Percentiles rank a stretch among this genome's conserved stretches.
phyloP scores from a whole-genome alignment of 2,329 filamentous ascomycete genomes.

The Xylariaceae sp. region DNA sequence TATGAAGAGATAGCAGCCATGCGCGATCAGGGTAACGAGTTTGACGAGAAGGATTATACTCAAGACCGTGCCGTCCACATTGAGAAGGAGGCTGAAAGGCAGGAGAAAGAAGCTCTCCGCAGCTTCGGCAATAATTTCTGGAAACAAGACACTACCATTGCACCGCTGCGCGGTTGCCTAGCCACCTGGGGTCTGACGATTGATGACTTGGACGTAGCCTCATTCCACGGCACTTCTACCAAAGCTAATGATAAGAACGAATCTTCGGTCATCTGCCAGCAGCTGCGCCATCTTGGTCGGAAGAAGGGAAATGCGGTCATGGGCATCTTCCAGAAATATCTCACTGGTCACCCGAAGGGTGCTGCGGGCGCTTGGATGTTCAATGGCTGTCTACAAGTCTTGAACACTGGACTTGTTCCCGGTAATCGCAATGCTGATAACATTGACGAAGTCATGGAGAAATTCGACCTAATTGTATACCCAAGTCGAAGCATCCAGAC shows the following conservation, averaged over 20 bases:
- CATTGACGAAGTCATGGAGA: constrained; percentile 91
- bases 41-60: constrained; percentile 80
- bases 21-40: constrained; percentile 71
- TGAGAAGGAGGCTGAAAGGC: constrained; percentile 78
- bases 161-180: constrained; percentile 89
- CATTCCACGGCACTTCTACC: constrained; percentile 98
- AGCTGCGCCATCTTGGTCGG: constrained; percentile 89
- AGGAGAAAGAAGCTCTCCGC: constrained; percentile 88
- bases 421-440: constrained; percentile 99
- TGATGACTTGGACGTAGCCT: constrained; percentile 90
- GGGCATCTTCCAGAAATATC: constrained; percentile 98
- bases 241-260: constrained; percentile 99
- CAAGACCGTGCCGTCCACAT: constrained; percentile 83
- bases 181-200: constrained; percentile 98
- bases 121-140: constrained; percentile 98
- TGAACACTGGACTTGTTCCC: constrained; percentile 90
- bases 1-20: constrained; percentile 91
- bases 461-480: constrained; percentile 97
- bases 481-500: constrained; percentile 94
- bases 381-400: constrained; percentile 93
- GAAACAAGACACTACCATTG: constrained; percentile 91
- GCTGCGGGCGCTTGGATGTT: constrained; percentile 99
- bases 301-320: constrained; percentile 94
- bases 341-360: constrained; percentile 98
- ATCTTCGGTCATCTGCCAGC: constrained; percentile 93